These are phyloP conservation scores for Magnaporthales sp. DNA, from an alignment of 2,329 filamentous ascomycete species.

Conservation along the genomic window DNA sequence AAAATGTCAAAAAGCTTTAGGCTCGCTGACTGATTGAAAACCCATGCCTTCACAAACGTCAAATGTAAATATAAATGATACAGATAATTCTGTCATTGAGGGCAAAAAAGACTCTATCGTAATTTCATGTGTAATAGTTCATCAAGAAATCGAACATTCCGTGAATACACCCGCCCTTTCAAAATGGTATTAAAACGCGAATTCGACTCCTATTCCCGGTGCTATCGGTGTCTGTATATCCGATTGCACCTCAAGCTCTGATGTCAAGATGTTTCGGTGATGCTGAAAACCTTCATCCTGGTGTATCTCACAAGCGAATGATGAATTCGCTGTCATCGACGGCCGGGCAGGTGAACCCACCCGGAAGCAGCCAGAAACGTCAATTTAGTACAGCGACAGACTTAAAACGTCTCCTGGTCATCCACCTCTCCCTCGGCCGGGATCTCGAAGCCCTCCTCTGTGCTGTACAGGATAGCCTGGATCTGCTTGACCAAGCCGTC, in stretches of 20 bases:
- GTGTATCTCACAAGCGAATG: not conserved
- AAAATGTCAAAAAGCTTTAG: not conserved
- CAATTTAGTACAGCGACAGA: not conserved
- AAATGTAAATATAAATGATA: not conserved
- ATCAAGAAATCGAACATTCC: not conserved
- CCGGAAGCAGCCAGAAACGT: not conserved
- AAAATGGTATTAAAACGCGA: not conserved
- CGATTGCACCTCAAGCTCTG: not conserved
- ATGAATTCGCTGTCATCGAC: not conserved
- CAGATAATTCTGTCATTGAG: not conserved
- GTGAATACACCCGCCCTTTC: not conserved
- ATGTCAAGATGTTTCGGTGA: not conserved
- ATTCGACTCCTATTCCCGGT: not conserved
- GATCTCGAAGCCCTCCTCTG: constrained; percentile 88
- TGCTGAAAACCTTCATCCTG: not conserved
- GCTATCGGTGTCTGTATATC: not conserved
- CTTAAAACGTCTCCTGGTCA: constrained; percentile 73
- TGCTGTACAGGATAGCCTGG: constrained; percentile 94
- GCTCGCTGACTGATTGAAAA: not conserved
- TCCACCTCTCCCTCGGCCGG: constrained; percentile 68
- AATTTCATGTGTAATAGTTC: constrained; percentile 1
- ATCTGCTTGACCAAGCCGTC: constrained; percentile 90
- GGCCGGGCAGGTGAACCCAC: not conserved
- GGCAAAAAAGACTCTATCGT: not conserved
- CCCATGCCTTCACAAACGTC: not conserved